These are phyloP conservation scores for Beauveria sp. DNA, from an alignment of 2,329 filamentous ascomycete species.

Conservation along the genomic window DNA sequence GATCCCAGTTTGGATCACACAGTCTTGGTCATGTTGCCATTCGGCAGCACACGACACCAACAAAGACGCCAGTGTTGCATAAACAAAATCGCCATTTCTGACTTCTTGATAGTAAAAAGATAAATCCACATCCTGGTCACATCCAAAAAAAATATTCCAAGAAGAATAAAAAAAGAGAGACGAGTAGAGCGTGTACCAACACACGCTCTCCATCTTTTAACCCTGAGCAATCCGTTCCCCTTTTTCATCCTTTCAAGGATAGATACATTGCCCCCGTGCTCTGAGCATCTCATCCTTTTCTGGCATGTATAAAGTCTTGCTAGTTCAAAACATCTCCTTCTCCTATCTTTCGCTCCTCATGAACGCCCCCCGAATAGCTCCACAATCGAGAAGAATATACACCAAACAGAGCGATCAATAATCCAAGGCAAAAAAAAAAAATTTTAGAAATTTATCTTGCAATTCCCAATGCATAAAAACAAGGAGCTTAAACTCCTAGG, in stretches of 20 bases:
- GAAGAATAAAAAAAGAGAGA: neutral
- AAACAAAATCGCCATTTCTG: no score
- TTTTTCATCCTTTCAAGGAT: neutral
- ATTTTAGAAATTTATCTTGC: neutral
- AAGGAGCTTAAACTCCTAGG: neutral
- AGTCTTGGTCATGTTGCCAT: no score
- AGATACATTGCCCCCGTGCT: neutral
- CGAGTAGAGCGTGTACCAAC: neutral
- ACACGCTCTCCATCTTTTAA: neutral
- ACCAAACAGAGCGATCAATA: neutral
- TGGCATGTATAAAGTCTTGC: no score
- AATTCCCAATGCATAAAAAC: neutral
- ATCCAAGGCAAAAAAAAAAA: neutral
- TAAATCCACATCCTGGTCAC: neutral
- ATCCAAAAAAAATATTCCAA: neutral
- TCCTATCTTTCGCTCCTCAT: neutral
- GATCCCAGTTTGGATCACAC: no score
- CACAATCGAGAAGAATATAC: neutral
- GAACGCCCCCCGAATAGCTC: neutral
- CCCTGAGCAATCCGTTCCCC: neutral
- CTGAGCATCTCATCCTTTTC: neutral
- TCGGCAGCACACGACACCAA: no score
- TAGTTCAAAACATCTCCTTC: neutral
- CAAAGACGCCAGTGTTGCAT: no score
- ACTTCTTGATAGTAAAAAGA: no score